Percentiles rank a stretch among this genome's conserved stretches.
phyloP scores from a whole-genome alignment of 1,284 basidiomycete species.

The Tylopilus orsonianus region DNA sequence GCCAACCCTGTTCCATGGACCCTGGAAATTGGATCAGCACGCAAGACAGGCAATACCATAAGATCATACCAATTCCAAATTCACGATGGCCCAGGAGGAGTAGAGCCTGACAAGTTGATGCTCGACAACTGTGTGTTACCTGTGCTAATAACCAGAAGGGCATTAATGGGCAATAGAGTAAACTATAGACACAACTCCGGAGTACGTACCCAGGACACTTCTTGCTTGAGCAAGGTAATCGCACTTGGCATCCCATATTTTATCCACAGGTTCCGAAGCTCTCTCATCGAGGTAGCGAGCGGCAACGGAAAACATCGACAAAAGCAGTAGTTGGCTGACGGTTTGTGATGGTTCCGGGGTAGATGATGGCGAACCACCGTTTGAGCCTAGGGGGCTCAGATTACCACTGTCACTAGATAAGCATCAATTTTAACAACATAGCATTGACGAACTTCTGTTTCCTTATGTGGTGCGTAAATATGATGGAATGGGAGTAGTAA shows the following conservation, averaged over 20 bases:
- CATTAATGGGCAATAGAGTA: conserved; percentile 5
- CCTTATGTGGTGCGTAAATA: conserved; percentile 25
- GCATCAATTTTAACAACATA: not conserved
- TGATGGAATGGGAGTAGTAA: not conserved
- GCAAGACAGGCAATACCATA: not conserved
- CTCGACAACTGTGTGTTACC: conserved; percentile 62
- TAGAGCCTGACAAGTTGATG: conserved; percentile 74
- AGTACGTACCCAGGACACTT: conserved; percentile 64
- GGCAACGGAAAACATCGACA: conserved; percentile 78
- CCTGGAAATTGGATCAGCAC: conserved; percentile 35
- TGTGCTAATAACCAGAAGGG: conserved; percentile 44
- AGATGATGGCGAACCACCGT: conserved; percentile 26
- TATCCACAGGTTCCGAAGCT: conserved; percentile 46
- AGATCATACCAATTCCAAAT: conserved; percentile 66
- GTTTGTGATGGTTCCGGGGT: conserved; percentile 55
- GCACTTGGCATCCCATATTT: conserved; percentile 73
- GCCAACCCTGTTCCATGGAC: conserved; percentile 80
- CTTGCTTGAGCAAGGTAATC: conserved; percentile 69
- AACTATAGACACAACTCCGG: conserved; percentile 16
- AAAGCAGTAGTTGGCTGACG: conserved; percentile 67
- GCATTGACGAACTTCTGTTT: conserved; percentile 33
- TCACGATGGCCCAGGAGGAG: conserved; percentile 78
- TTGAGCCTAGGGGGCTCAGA: conserved; percentile 14
- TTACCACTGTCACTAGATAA: conserved; percentile 18
- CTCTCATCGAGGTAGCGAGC: conserved; percentile 65